Evolutionary conservation across 805 yeast species (phyloP).

Genomic region (Vanderwaltozyma polyspora): DNA sequence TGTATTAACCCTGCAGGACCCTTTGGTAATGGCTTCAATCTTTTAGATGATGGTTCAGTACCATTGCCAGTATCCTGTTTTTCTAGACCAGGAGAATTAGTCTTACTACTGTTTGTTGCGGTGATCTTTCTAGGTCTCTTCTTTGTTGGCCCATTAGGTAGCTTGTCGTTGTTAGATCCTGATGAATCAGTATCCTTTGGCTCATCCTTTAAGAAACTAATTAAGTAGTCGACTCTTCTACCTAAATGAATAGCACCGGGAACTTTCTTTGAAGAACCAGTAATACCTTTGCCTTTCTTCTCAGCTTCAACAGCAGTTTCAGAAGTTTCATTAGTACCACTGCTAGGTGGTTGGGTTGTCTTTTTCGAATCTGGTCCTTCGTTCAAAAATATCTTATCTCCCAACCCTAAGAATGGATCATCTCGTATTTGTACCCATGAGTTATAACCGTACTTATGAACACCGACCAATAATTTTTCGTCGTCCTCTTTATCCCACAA

Average conservation of each 20-base stretch:
- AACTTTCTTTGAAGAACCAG: constrained; percentile 44
- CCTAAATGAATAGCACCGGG: constrained; percentile 91
- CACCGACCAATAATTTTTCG: constrained; percentile 76
- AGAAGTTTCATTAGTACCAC: neutral
- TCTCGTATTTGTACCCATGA: constrained; percentile 92
- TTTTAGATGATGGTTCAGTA: constrained; percentile 10
- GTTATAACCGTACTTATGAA: constrained; percentile 88
- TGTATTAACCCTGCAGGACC: constrained; percentile 12
- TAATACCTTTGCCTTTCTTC: constrained; percentile 18
- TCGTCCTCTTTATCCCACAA: constrained; percentile 80
- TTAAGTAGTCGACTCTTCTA: constrained; percentile 81
- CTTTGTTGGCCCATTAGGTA: constrained; percentile 20
- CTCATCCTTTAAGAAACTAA: constrained; percentile 56
- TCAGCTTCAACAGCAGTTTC: constrained; percentile 1
- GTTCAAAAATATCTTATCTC: constrained; percentile 69
- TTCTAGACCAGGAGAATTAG: constrained; percentile 5
- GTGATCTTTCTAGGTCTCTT: constrained; percentile 19
- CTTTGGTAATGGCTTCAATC: constrained; percentile 19
- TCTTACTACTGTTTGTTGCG: neutral
- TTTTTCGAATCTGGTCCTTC: constrained; percentile 23
- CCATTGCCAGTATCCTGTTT: constrained; percentile 9
- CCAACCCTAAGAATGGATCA: constrained; percentile 81
- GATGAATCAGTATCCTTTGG: constrained; percentile 25
- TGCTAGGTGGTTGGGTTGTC: constrained; percentile 1
- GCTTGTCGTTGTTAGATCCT: constrained; percentile 6